These are phyloP conservation scores for Boletus mariae DNA, from an alignment of 1,284 basidiomycete species.

Conservation along the genomic window DNA sequence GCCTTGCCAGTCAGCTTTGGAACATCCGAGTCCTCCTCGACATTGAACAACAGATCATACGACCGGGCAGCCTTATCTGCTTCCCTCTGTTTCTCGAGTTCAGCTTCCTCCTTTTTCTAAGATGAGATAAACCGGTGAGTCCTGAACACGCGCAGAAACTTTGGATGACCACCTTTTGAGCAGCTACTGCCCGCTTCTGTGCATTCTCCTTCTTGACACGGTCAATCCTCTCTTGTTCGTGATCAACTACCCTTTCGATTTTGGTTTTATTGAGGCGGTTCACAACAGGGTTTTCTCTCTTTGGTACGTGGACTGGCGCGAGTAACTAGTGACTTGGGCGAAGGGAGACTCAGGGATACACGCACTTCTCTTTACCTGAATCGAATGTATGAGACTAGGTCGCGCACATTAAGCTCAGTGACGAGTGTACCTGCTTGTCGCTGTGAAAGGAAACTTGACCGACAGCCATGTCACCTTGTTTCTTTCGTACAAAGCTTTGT, in stretches of 20 bases:
- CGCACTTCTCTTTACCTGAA: constrained; percentile 75
- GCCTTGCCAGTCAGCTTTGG: constrained; percentile 57
- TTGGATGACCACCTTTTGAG: constrained; percentile 47
- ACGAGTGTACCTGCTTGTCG: constrained; percentile 67
- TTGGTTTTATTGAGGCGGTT: constrained; percentile 97
- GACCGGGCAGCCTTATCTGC: constrained; percentile 76
- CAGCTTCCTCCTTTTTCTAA: constrained; percentile 70
- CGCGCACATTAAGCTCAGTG: background rate
- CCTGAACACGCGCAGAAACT: background rate
- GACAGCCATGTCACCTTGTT: constrained; percentile 95
- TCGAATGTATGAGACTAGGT: background rate
- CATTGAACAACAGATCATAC: constrained; percentile 67
- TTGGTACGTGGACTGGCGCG: constrained; percentile 64
- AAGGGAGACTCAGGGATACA: background rate
- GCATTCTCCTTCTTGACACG: constrained; percentile 76
- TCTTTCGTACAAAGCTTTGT: constrained; percentile 44
- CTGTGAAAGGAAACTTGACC: constrained; percentile 94
- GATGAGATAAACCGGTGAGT: background rate
- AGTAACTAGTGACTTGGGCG: constrained; percentile 1
- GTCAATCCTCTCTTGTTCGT: constrained; percentile 84
- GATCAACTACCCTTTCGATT: constrained; percentile 79
- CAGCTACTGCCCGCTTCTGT: constrained; percentile 61
- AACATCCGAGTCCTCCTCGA: constrained; percentile 38
- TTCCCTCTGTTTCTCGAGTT: constrained; percentile 62
- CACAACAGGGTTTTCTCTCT: constrained; percentile 86